Percentiles rank a stretch among this genome's conserved stretches.
These are phyloP conservation scores for Pseudoneurospora amorphoporcata DNA, from an alignment of 495 filamentous ascomycete species.

Conservation along the genomic window DNA sequence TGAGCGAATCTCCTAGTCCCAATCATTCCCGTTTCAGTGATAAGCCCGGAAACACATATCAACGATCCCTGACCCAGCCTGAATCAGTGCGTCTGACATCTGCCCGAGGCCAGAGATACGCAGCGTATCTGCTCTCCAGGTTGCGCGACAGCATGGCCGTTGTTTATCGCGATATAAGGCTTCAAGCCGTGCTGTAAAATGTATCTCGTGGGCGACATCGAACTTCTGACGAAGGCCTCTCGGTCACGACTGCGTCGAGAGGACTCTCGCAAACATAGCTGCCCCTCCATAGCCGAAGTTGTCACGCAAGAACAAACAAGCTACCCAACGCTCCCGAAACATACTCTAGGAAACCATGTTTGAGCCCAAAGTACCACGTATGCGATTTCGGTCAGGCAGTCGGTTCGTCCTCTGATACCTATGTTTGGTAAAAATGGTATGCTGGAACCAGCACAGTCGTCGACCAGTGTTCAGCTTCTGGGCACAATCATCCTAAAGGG, in stretches of 20 bases:
- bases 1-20: background rate
- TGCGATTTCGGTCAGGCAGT: background rate
- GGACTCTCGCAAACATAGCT: background rate
- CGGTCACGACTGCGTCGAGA: background rate
- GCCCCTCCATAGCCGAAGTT: background rate
- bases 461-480: background rate
- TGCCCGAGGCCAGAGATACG: background rate
- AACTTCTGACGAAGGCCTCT: background rate
- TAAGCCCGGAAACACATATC: background rate
- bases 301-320: background rate
- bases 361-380: background rate
- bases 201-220: background rate
- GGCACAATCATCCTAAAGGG: background rate
- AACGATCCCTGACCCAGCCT: background rate
- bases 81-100: background rate
- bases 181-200: background rate
- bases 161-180: background rate
- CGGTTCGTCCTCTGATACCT: background rate
- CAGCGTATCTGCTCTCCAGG: background rate
- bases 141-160: background rate
- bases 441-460: background rate
- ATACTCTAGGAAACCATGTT: background rate
- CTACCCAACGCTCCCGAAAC: background rate
- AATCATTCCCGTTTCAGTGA: background rate
- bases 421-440: background rate